Conservation (phyloP, 2,329 filamentous ascomycete genomes). For the Sporothrix phasma region DNA sequence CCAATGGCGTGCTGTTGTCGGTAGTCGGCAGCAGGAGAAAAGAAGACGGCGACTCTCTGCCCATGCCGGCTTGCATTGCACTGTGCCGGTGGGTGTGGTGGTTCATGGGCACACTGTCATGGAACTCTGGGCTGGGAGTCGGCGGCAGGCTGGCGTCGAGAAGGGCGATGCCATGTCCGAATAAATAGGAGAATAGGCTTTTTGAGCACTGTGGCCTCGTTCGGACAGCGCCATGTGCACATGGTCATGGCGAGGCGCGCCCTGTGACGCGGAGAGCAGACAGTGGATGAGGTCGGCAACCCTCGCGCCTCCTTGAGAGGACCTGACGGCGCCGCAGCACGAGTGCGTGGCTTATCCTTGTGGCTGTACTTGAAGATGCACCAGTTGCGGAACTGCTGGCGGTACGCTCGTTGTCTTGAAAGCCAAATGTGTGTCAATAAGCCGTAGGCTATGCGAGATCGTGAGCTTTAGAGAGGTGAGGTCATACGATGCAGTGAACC, state of each 20-base stretch:
- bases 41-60: not conserved
- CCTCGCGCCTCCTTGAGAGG: too few species aligned
- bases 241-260: not conserved
- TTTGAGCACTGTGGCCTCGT: not conserved
- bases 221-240: not conserved
- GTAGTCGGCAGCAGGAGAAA: not conserved
- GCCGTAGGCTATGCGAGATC: not conserved
- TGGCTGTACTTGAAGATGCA: conserved; percentile 9
- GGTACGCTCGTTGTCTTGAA: conserved; percentile 11
- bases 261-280: not conserved
- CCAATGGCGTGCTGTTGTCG: not conserved
- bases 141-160: not conserved
- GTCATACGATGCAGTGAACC: conserved; percentile 8
- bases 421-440: not conserved
- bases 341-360: not conserved
- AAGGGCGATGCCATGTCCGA: not conserved
- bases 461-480: not conserved
- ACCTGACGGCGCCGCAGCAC: not conserved
- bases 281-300: not conserved
- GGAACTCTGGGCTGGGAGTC: not conserved
- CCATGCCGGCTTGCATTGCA: not conserved
- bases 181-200: not conserved
- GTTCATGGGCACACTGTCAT: not conserved
- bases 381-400: conserved; percentile 11
- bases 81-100: too few species aligned